Conservation (phyloP, 2,329 filamentous ascomycete species). For the Paraphaeosphaeria sporulosa region DNA sequence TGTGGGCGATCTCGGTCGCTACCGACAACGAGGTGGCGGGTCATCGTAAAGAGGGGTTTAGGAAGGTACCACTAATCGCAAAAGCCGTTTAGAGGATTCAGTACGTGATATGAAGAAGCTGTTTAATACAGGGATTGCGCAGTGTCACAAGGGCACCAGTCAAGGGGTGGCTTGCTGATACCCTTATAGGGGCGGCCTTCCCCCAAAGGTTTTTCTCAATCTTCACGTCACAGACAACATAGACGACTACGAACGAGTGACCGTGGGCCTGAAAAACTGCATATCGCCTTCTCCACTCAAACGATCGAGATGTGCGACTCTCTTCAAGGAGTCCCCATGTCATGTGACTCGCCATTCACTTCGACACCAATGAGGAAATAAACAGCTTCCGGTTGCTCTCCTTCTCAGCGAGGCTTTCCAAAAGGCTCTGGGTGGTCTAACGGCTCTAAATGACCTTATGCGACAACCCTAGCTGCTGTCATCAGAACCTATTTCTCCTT, state of each 20-base stretch:
- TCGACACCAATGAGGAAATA: neutral
- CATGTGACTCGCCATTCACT: neutral
- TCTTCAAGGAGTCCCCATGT: neutral
- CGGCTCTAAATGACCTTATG: neutral
- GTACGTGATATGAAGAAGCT: neutral
- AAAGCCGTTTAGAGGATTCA: constrained; percentile 12
- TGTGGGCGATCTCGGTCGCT: neutral
- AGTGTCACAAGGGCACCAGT: neutral
- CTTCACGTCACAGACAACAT: neutral
- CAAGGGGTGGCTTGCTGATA: neutral
- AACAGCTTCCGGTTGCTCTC: too few relatives aligned
- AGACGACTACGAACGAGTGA: neutral
- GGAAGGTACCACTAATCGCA: neutral
- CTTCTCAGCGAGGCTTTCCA: neutral
- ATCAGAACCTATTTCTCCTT: neutral
- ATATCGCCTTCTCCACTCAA: neutral
- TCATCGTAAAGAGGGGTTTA: neutral
- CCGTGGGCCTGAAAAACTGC: neutral
- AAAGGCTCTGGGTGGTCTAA: fast-evolving
- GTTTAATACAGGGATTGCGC: constrained; percentile 7
- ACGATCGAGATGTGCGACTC: neutral
- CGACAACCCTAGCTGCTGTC: neutral
- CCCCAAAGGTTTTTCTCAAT: neutral
- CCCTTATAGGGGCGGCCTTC: neutral
- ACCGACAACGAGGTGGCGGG: constrained; percentile 12